These are phyloP conservation scores for Ormosia semicastrata DNA, from an alignment of 306 rosid genomes.

Conservation along the genomic window DNA sequence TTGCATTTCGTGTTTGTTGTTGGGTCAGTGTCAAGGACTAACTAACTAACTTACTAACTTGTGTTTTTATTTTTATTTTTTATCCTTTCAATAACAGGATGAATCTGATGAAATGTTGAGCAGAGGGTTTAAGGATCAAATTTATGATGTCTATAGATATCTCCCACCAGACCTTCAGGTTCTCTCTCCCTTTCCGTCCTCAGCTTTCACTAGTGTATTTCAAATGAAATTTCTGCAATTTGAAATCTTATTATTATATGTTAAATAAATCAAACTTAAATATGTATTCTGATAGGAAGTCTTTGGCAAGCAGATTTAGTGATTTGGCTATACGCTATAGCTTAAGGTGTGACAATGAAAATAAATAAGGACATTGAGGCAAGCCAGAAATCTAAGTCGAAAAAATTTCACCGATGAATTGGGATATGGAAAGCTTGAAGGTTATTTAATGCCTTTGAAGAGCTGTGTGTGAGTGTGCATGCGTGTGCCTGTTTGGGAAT, in stretches of 20 bases:
- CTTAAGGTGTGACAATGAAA: background rate
- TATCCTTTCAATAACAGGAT: slow-evolving; percentile 53
- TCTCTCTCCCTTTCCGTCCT: slow-evolving; percentile 16
- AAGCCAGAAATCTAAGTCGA: background rate
- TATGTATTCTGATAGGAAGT: background rate
- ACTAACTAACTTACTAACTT: too few species aligned
- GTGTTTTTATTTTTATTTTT: background rate
- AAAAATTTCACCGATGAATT: background rate
- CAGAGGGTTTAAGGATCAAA: slow-evolving; percentile 98
- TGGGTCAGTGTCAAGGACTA: background rate
- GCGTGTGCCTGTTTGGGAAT: background rate
- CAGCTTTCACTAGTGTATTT: background rate
- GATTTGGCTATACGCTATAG: background rate
- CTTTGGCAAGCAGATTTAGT: background rate
- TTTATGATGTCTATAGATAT: slow-evolving; percentile 96
- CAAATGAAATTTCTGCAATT: background rate
- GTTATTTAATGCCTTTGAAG: background rate
- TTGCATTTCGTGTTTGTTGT: background rate
- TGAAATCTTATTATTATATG: background rate
- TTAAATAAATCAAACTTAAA: background rate
- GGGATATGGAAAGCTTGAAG: background rate
- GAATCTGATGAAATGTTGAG: slow-evolving; percentile 99
- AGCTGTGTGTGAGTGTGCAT: background rate
- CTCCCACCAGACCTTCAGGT: slow-evolving; percentile 99
- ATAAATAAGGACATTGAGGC: background rate